These are phyloP conservation scores for Agaricus subrufescens DNA, from an alignment of 768 basidiomycete species.

Conservation along the genomic window DNA sequence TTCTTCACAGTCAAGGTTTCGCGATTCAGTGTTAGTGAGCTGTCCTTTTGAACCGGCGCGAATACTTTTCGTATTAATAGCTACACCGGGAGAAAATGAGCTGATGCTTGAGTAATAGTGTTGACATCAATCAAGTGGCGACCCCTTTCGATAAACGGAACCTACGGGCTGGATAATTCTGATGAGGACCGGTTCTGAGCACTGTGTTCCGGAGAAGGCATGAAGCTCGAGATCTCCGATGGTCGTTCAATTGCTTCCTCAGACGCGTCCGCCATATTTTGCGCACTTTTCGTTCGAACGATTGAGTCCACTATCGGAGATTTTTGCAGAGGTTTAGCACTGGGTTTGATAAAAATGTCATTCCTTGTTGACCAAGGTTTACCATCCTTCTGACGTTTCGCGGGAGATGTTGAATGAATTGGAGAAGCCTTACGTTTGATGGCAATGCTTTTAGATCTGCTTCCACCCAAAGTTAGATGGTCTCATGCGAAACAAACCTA, in stretches of 20 bases:
- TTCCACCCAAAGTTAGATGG: conserved; percentile 2
- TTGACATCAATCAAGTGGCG: neutral
- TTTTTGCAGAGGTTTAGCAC: neutral
- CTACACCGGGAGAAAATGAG: conserved; percentile 5
- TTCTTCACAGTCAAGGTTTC: neutral
- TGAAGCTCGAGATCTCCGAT: conserved; percentile 7
- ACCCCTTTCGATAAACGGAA: neutral
- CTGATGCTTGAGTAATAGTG: neutral
- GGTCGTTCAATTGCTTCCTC: neutral
- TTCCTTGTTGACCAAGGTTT: neutral
- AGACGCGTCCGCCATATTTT: neutral
- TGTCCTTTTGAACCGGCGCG: neutral
- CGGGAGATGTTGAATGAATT: conserved; percentile 5
- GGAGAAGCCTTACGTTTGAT: conserved; percentile 1
- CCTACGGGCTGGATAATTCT: conserved; percentile 6
- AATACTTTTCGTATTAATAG: neutral
- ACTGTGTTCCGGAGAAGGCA: neutral
- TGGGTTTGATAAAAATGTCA: neutral
- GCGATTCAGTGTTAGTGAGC: neutral
- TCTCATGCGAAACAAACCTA: conserved; percentile 1
- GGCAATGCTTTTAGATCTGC: neutral
- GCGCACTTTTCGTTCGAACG: too few relatives aligned
- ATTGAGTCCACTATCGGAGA: neutral
- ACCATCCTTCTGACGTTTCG: conserved; percentile 5
- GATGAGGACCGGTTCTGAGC: neutral